Percentiles rank a stretch among this genome's conserved stretches.
phyloP scores from a whole-genome alignment of 768 basidiomycete species.

The Russula virescens region DNA sequence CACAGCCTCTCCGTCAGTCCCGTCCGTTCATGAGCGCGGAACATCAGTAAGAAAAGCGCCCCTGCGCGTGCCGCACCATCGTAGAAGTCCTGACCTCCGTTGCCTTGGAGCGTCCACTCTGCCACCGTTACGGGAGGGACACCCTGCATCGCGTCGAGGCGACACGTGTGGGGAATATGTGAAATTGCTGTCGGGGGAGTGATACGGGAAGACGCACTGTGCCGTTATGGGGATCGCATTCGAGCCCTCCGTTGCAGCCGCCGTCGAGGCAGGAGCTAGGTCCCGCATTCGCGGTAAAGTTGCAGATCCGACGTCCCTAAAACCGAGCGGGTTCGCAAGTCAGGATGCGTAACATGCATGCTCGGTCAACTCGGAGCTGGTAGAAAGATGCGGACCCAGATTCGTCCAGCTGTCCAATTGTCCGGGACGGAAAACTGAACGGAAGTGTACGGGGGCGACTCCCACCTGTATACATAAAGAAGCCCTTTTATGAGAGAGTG shows the following conservation, averaged over 20 bases:
- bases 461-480: constrained; percentile 16
- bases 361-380: background rate
- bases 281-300: constrained; percentile 25
- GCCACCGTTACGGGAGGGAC: constrained; percentile 67
- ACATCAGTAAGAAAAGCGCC: background rate
- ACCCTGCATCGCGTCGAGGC: constrained; percentile 34
- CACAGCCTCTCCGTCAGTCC: background rate
- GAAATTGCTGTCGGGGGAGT: background rate
- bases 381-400: constrained; percentile 23
- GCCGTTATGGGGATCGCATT: constrained; percentile 26
- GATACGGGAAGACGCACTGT: constrained; percentile 18
- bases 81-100: constrained; percentile 47
- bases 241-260: constrained; percentile 29
- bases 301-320: constrained; percentile 26
- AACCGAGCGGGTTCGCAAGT: background rate
- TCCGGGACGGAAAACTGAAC: constrained; percentile 25
- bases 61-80: constrained; percentile 51
- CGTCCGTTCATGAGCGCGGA: too few species aligned
- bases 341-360: background rate
- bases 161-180: background rate
- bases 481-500: background rate
- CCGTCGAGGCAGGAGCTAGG: constrained; percentile 26
- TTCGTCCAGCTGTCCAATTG: constrained; percentile 27
- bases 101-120: constrained; percentile 53
- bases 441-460: constrained; percentile 22